Percentiles rank a stretch among this genome's conserved stretches.
phyloP scores from a whole-genome alignment of 2,329 filamentous ascomycete genomes.

The Botryotinia globosa region DNA sequence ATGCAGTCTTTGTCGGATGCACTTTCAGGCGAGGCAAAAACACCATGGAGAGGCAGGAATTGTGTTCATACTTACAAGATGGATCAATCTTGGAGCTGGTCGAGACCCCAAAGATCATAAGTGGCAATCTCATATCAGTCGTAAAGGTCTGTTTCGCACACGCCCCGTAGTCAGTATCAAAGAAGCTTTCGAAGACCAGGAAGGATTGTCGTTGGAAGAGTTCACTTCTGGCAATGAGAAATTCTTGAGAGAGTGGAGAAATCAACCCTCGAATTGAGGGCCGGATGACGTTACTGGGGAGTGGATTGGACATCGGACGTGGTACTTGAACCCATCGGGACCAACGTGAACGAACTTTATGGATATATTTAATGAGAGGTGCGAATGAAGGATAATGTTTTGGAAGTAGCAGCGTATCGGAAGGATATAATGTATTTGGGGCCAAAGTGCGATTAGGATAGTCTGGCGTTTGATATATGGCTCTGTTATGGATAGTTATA shows the following conservation, averaged over 20 bases:
- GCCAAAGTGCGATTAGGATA: neutral
- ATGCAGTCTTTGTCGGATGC: conserved; percentile 23
- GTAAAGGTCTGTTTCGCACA: neutral
- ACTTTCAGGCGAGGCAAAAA: conserved; percentile 24
- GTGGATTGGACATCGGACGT: conserved; percentile 4
- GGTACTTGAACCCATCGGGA: neutral
- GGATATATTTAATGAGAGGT: neutral
- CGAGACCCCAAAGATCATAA: conserved; percentile 19
- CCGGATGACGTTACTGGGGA: conserved; percentile 15
- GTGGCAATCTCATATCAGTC: conserved; percentile 20
- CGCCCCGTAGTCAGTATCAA: conserved; percentile 5
- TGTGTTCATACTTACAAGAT: conserved; percentile 22
- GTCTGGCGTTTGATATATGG: neutral
- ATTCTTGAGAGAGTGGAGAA: conserved; percentile 14
- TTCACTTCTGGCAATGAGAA: conserved; percentile 17
- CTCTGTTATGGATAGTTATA: neutral
- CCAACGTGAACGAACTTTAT: neutral
- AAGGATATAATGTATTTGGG: neutral
- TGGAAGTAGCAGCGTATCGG: neutral
- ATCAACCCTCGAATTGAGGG: neutral
- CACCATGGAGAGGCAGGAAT: conserved; percentile 23
- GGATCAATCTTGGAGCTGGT: conserved; percentile 23
- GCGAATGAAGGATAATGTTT: neutral
- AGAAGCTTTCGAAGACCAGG: conserved; percentile 19
- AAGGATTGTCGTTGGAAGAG: conserved; percentile 14